Evolutionary conservation across 2,329 filamentous ascomycete genomes (phyloP).

Genomic region (Canariomyces notabilis): DNA sequence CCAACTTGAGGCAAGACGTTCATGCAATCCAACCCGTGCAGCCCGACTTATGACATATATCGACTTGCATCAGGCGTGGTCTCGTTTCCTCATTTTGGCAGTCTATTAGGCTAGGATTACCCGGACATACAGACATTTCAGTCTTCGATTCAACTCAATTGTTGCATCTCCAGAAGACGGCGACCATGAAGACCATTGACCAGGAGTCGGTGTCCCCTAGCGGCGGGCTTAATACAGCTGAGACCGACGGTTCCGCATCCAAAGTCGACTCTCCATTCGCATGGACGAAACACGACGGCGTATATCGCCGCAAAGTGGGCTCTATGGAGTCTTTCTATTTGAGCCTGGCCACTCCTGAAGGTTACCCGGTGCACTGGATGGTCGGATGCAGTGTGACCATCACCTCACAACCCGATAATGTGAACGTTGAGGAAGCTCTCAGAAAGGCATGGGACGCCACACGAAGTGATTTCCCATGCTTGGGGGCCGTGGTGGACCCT

Average conservation of each 20-base stretch:
- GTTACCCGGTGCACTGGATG: neutral
- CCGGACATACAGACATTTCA: no score
- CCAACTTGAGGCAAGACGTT: no score
- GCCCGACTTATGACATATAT: no score
- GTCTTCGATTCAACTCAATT: no score
- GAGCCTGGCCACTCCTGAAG: neutral
- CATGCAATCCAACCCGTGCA: no score
- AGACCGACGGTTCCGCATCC: neutral
- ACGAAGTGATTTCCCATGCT: neutral
- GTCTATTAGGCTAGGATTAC: no score
- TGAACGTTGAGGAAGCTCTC: neutral
- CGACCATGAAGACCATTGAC: no score
- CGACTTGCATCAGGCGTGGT: no score
- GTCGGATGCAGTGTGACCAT: neutral
- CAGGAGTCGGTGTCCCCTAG: no score
- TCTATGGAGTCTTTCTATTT: neutral
- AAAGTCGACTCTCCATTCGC: neutral
- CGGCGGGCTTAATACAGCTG: neutral
- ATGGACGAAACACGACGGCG: neutral
- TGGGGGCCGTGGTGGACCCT: neutral
- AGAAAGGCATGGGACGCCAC: neutral
- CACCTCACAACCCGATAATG: neutral
- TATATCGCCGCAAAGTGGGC: neutral
- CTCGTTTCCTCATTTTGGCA: no score
- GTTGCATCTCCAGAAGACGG: no score